Evolutionary conservation across 2,329 filamentous ascomycete genomes (phyloP).

Genomic region (Stagonosporopsis cucurbitacearum): DNA sequence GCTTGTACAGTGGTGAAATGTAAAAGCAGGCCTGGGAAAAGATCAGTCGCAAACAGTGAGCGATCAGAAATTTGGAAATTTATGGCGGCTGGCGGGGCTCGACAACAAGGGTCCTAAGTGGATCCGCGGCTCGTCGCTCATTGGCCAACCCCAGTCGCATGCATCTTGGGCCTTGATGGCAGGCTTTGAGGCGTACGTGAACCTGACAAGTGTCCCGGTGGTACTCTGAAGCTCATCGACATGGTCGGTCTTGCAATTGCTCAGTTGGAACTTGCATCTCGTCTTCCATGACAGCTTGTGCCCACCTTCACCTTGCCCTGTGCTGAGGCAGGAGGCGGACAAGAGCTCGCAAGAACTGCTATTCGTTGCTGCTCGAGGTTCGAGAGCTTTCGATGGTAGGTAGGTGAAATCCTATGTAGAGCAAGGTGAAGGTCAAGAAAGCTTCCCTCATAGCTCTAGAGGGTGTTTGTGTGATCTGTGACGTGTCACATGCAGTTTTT

Average conservation of each 20-base stretch:
- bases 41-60: conserved; percentile 32
- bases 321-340: neutral
- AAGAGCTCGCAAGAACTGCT: neutral
- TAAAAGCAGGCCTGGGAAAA: conserved; percentile 30
- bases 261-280: neutral
- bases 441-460: neutral
- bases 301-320: neutral
- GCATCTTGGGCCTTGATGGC: neutral
- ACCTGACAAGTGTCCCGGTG: neutral
- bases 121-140: neutral
- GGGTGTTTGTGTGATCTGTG: neutral
- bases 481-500: neutral
- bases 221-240: neutral
- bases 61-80: conserved; percentile 21
- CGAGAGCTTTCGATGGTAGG: neutral
- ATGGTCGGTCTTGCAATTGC: neutral
- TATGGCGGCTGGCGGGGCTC: conserved; percentile 34
- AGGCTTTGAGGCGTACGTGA: neutral
- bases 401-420: neutral
- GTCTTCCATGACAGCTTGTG: neutral
- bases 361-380: neutral
- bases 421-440: neutral
- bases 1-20: conserved; percentile 30
- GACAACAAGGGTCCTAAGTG: conserved; percentile 12
- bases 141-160: conserved; percentile 9